phyloP scores from a whole-genome alignment of 352 stramenopile species.

The Globisporangium spinosum region DNA sequence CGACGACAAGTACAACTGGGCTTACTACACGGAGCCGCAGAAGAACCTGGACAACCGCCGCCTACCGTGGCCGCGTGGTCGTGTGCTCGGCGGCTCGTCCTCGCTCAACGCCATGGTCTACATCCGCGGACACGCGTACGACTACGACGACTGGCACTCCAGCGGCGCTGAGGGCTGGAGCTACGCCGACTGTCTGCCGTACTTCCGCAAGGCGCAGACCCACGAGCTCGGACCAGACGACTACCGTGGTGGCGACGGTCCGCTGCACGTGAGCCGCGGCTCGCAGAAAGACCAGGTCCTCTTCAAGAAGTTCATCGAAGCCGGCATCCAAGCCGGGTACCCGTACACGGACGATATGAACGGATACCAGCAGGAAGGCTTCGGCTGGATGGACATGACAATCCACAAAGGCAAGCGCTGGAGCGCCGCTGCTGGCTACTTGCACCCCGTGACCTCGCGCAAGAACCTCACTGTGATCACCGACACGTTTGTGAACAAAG shows the following conservation, averaged over 20 bases:
- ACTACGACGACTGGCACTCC: conserved; percentile 85
- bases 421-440: conserved; percentile 72
- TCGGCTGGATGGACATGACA: conserved; percentile 90
- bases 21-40: conserved; percentile 83
- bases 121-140: conserved; percentile 82
- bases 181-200: conserved; percentile 85
- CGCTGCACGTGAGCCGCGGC: conserved; percentile 72
- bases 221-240: conserved; percentile 72
- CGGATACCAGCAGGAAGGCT: conserved; percentile 86
- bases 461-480: conserved; percentile 76
- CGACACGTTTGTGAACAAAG: conserved; percentile 80
- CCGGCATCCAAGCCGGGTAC: conserved; percentile 81
- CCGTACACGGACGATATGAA: conserved; percentile 89
- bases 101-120: conserved; percentile 91
- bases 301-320: conserved; percentile 90
- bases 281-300: conserved; percentile 80
- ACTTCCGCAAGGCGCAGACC: conserved; percentile 85
- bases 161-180: conserved; percentile 77
- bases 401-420: conserved; percentile 78
- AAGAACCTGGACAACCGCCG: conserved; percentile 74
- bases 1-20: conserved; percentile 88
- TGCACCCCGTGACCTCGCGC: conserved; percentile 62
- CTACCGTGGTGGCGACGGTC: conserved; percentile 81
- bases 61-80: conserved; percentile 82
- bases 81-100: conserved; percentile 86